These are phyloP conservation scores for Penicillium macrosclerotiorum DNA, from an alignment of 495 filamentous ascomycete species.

Conservation along the genomic window DNA sequence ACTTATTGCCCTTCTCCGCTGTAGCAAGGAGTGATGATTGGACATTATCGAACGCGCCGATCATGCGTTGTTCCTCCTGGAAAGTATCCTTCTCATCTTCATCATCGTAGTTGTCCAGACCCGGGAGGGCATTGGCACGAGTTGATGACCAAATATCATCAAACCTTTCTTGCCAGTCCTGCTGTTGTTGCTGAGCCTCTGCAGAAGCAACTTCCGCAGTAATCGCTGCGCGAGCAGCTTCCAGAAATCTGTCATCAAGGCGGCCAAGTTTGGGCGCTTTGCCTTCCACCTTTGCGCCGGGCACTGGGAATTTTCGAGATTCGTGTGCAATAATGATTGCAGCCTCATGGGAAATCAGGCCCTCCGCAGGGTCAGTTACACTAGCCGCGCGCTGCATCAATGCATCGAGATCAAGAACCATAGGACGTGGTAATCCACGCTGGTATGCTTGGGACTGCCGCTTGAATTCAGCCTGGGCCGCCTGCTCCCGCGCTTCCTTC, in stretches of 20 bases:
- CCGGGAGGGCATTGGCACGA: constrained; percentile 63
- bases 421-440: constrained; percentile 74
- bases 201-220: constrained; percentile 61
- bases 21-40: constrained; percentile 67
- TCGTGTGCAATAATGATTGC: constrained; percentile 80
- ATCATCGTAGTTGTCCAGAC: constrained; percentile 73
- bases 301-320: constrained; percentile 68
- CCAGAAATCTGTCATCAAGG: constrained; percentile 69
- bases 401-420: constrained; percentile 65
- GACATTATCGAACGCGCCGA: constrained; percentile 49
- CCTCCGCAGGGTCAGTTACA: constrained; percentile 53
- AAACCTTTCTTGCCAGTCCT: constrained; percentile 55
- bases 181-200: constrained; percentile 44
- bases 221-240: constrained; percentile 73
- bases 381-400: constrained; percentile 59
- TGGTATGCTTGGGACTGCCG: constrained; percentile 90
- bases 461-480: constrained; percentile 72
- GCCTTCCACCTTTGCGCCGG: constrained; percentile 61
- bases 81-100: constrained; percentile 53
- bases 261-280: constrained; percentile 57
- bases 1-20: constrained; percentile 76
- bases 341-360: constrained; percentile 69
- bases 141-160: constrained; percentile 65
- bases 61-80: constrained; percentile 49
- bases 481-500: constrained; percentile 63